Conservation (phyloP, 1,284 basidiomycete species). For the Fomes fomentarius region DNA sequence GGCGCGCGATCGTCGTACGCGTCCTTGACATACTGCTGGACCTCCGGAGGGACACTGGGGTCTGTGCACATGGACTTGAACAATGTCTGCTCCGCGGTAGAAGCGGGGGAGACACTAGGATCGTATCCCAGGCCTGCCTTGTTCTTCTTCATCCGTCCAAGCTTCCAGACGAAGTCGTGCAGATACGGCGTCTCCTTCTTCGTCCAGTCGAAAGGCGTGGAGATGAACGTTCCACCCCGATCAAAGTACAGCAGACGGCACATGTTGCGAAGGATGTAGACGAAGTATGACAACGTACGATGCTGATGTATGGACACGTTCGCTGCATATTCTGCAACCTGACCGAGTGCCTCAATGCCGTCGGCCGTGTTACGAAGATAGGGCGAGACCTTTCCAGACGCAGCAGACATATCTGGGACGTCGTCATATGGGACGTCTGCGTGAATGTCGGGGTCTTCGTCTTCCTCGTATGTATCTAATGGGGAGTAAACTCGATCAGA, state of each 20-base stretch:
- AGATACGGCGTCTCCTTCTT: not conserved
- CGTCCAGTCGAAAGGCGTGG: not conserved
- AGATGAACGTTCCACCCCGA: not conserved
- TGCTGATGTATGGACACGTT: not conserved
- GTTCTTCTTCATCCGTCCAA: constrained; percentile 1
- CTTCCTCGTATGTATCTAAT: too few species aligned
- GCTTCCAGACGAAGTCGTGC: not conserved
- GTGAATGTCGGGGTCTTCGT: too few species aligned
- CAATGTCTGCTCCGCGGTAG: not conserved
- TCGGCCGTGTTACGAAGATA: too few species aligned
- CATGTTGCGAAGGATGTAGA: not conserved
- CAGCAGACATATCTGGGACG: too few species aligned
- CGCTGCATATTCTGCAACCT: not conserved
- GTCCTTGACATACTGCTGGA: not conserved
- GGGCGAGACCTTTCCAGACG: not conserved
- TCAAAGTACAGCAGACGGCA: not conserved
- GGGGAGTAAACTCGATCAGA: too few species aligned
- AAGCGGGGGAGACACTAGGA: not conserved
- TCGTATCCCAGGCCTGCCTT: constrained; percentile 16
- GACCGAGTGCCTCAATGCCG: not conserved
- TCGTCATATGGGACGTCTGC: too few species aligned
- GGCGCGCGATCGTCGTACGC: not conserved
- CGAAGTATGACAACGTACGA: not conserved
- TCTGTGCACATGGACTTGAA: not conserved
- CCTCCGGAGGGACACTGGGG: not conserved